These are phyloP conservation scores for Xanthoconium stramineum DNA, from an alignment of 768 basidiomycete genomes.

Conservation along the genomic window DNA sequence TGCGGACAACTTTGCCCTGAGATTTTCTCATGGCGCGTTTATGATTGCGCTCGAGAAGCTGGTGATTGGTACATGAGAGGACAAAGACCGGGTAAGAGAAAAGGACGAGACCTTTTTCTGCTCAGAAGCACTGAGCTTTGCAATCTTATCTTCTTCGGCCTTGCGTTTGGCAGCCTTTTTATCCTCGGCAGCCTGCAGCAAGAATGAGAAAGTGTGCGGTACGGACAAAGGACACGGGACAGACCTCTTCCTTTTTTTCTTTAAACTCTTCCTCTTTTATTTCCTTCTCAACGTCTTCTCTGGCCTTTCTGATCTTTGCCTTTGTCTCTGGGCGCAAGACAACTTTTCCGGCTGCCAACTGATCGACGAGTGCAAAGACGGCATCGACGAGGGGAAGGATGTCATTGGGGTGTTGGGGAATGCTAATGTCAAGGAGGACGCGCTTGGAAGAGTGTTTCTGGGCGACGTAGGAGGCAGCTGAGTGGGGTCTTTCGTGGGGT, in stretches of 20 bases:
- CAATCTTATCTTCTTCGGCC: slow-evolving; percentile 69
- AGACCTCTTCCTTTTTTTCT: slow-evolving; percentile 70
- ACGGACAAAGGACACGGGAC: slow-evolving; percentile 7
- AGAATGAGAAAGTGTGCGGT: not conserved
- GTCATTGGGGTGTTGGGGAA: slow-evolving; percentile 48
- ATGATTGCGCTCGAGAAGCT: slow-evolving; percentile 74
- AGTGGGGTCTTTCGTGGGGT: slow-evolving; percentile 64
- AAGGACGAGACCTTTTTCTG: slow-evolving; percentile 66
- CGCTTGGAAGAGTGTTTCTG: slow-evolving; percentile 55
- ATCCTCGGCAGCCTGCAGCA: slow-evolving; percentile 52
- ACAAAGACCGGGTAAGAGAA: not conserved
- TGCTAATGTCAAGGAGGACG: slow-evolving; percentile 62
- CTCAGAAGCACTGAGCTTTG: slow-evolving; percentile 72
- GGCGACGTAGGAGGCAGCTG: slow-evolving; percentile 46
- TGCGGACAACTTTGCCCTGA: slow-evolving; percentile 56
- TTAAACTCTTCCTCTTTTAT: slow-evolving; percentile 64
- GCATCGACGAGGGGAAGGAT: slow-evolving; percentile 58
- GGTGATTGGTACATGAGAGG: slow-evolving; percentile 1
- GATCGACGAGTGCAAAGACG: slow-evolving; percentile 74
- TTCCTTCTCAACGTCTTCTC: slow-evolving; percentile 68
- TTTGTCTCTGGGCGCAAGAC: slow-evolving; percentile 79
- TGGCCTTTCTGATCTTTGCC: slow-evolving; percentile 66
- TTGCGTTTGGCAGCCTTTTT: slow-evolving; percentile 70
- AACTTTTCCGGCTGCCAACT: slow-evolving; percentile 45
- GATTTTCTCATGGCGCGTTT: slow-evolving; percentile 68